Base-by-base conservation (phyloP, 2,329 filamentous ascomycete genomes). In the Tolypocladium tundrense region DNA sequence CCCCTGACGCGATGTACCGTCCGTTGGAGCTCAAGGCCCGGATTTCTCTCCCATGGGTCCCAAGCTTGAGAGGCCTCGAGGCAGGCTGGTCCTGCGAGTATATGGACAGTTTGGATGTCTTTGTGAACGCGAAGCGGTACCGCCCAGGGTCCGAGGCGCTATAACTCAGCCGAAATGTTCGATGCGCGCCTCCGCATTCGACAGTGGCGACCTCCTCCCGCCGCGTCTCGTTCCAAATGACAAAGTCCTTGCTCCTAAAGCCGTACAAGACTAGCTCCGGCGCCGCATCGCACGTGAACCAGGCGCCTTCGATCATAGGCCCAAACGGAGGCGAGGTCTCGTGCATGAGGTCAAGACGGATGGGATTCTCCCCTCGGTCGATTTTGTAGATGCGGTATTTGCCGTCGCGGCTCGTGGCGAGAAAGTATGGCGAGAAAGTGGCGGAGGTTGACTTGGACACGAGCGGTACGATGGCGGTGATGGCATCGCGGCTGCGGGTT, bases 41-140 rank as follows among this genome's bases (percentile, higher is more conserved):
- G 64, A 97, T 88, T 72, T 99, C 94, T 57, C 94, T 79, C 0
- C 94, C 94, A 70, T 99, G 94, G 0, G 84, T 84, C 8, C 94
- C 93, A 0, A 73, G 64, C 62, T 87, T 85, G 14, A 96, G 68
- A 73, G 82, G 63, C 68, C 76, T 65, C 59, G 76, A 70, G 2
- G 68, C 59, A 1, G 69, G 62, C 9, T 58, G 66, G 4, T 64
- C 60, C 63, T 81, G 78, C 19, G 74, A 75, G 66, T 77, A 77
- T n/a, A 82, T 65, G 55, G 72, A 73, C 54, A 82, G 72, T 58
- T 72, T 73, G 3, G 84, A 82, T 6, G 85, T 84, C 70, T 90
- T 87, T 3, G 88, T 93, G 80, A 89, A 97, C 0, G 89, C 80
- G 59, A 96, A 85, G 31, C 77, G 72, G 48, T 79, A 65, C 0